Base-by-base conservation (phyloP, 169 alveolate species). In the Amoebophrya sp. region DNA sequence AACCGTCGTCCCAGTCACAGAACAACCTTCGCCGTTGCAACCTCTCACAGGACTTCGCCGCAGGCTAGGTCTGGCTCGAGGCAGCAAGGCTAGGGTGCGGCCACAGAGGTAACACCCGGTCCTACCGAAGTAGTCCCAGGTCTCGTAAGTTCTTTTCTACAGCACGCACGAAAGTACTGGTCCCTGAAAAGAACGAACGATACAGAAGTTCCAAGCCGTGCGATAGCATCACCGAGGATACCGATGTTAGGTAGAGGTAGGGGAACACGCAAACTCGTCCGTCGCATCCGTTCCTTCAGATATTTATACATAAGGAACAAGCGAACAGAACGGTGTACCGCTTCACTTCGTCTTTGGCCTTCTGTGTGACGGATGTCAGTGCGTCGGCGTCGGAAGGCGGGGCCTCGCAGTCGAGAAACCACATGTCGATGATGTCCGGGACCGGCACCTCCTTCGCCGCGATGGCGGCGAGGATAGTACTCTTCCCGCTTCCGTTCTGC, bases 401-500 rank as follows among this genome's bases (percentile, higher is more conserved):
- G 89, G 91, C 91, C 93, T 91, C 93, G 10, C 87, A 41, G 69
- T 88, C 48, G 29, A 50, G 58, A 29, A 40, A 42, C 70, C 91
- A 89, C 26, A 90, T 31, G 43, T 87, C 93, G 29, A 92, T 69
- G 78, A 70, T 70, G 31, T 92, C 91, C n/a, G 93, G 93, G 45
- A 92, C 58, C 16, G 91, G 92, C 5, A 92, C 78, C 89, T 92
- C 90, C 41, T 89, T 97, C 90, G 98, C 96, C 26, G 98, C 98
- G 67, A 98, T 94, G 34, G 98, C 98, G 88, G 97, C 98, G 88
- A 98, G 94, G 88, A 98, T 95, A 39, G 99, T 97, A 40, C 99
- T 97, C 94, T 98, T 98, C 58, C 99, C 99, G 40, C 97, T 96
- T 88, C 99, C 99, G 92, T 97, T 97, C 94, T 98, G 95, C 42